A percentile compares a stretch with the other conserved stretches of the same genome.
phyloP scores from a whole-genome alignment of 164 flowering plant species.

The Litsea cubeba region DNA sequence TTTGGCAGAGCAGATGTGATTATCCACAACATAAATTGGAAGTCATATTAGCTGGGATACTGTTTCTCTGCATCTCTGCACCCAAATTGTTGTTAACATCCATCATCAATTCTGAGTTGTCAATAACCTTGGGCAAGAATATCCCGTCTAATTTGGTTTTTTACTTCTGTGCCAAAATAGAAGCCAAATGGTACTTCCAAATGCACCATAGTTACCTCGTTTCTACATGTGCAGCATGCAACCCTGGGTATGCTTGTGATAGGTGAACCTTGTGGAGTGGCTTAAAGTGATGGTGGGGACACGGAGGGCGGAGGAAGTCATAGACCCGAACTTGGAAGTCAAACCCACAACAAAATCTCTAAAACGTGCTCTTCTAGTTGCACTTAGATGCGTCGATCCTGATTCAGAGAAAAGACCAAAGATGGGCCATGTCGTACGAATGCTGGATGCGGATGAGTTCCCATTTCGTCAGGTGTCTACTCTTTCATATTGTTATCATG shows the following conservation, averaged over 20 bases:
- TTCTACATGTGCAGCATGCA: background rate
- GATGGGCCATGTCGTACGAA: constrained; percentile 35
- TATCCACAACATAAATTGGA: too few species aligned
- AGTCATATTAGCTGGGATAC: too few species aligned
- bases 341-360: constrained; percentile 33
- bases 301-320: constrained; percentile 39
- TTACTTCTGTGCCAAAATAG: background rate
- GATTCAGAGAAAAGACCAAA: constrained; percentile 43
- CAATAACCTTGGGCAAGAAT: too few species aligned
- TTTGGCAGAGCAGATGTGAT: too few species aligned
- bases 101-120: too few species aligned
- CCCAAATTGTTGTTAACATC: too few species aligned
- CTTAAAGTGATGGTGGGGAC: constrained; percentile 41
- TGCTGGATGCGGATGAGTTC: constrained; percentile 36
- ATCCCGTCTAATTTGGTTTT: background rate
- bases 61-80: too few species aligned
- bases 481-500: background rate
- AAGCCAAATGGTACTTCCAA: background rate
- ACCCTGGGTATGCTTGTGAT: constrained; percentile 6
- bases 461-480: constrained; percentile 29
- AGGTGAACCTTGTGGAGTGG: constrained; percentile 56
- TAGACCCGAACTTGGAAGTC: constrained; percentile 32
- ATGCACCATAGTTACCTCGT: background rate
- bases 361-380: constrained; percentile 39
- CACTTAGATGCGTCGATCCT: constrained; percentile 45